These are phyloP conservation scores for Cryptosporidium canis DNA, from an alignment of 169 alveolate genomes.

Conservation along the genomic window DNA sequence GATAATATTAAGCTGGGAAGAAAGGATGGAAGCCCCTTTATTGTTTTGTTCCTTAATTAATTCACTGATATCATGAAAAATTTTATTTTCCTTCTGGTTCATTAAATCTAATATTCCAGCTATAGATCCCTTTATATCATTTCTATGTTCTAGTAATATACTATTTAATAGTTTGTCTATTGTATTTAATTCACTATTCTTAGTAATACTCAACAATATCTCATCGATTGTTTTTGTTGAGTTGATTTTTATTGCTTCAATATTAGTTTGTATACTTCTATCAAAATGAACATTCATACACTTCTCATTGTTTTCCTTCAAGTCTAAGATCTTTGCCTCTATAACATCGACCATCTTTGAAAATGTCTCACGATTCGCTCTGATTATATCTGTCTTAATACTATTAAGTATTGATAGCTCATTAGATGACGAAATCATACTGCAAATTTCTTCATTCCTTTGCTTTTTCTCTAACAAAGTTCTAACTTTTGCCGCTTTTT, in stretches of 20 bases:
- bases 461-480: slow-evolving; percentile 36
- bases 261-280: neutral
- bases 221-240: slow-evolving; percentile 1
- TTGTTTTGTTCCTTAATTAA: neutral
- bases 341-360: neutral
- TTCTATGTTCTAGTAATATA: neutral
- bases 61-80: neutral
- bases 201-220: neutral
- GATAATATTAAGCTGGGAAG: slow-evolving; percentile 10
- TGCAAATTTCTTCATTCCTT: slow-evolving; percentile 14
- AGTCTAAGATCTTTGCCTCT: slow-evolving; percentile 12
- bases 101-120: neutral
- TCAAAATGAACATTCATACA: neutral
- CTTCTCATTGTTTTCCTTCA: neutral
- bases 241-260: neutral
- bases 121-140: neutral
- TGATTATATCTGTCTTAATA: neutral
- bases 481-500: slow-evolving; percentile 54
- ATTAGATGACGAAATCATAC: slow-evolving; percentile 10
- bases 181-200: neutral
- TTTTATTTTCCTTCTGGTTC: neutral
- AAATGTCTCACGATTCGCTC: neutral
- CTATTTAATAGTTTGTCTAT: neutral
- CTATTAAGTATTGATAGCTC: slow-evolving; percentile 1
- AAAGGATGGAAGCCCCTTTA: neutral